Evolutionary conservation across 768 basidiomycete genomes (phyloP).

Genomic region (Phaeotremella fagi): DNA sequence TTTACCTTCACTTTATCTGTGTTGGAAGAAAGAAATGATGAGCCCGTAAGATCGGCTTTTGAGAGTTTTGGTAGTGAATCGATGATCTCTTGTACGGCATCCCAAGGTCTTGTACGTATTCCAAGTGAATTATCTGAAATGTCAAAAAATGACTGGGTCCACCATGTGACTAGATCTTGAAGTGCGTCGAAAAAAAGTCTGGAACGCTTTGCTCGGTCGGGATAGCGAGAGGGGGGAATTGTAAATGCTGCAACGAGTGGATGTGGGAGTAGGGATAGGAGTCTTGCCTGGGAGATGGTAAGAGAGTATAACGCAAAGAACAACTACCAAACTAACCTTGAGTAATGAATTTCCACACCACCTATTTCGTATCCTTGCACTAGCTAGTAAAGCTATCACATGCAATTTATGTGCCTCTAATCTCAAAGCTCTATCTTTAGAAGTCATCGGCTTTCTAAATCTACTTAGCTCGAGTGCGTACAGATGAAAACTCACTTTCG

Average conservation of each 20-base stretch:
- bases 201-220: constrained; percentile 74
- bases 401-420: constrained; percentile 86
- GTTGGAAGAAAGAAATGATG: constrained; percentile 17
- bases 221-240: constrained; percentile 69
- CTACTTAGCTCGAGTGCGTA: neutral
- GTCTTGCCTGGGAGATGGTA: constrained; percentile 61
- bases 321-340: constrained; percentile 58
- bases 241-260: constrained; percentile 73
- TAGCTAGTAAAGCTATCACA: constrained; percentile 71
- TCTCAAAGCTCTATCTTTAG: constrained; percentile 62
- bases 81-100: constrained; percentile 56
- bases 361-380: constrained; percentile 67
- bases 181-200: constrained; percentile 82
- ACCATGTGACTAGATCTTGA: constrained; percentile 73
- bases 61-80: constrained; percentile 38
- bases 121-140: constrained; percentile 37
- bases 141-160: constrained; percentile 63
- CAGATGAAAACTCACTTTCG: constrained; percentile 28
- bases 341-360: constrained; percentile 79
- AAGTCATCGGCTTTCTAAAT: constrained; percentile 44
- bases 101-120: constrained; percentile 69
- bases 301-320: neutral
- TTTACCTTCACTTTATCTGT: constrained; percentile 14
- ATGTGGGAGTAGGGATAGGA: constrained; percentile 80
- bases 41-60: constrained; percentile 38